A percentile compares a stretch with the other conserved stretches of the same genome.
Conservation (phyloP, 2,329 filamentous ascomycete species). For the Colletotrichum sp. region DNA sequence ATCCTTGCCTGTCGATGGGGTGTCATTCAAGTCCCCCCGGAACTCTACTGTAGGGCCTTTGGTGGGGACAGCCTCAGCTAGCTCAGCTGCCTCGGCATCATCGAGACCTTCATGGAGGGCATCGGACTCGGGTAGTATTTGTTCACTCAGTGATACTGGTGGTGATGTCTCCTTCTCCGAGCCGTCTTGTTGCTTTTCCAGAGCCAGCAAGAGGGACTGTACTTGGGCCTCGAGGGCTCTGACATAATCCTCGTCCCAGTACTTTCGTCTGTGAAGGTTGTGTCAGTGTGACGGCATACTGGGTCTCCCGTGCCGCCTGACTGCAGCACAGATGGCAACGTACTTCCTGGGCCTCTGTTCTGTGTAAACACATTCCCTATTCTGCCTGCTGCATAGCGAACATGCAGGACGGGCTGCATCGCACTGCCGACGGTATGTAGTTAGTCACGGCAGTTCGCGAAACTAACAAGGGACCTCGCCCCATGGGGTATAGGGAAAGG, state of each 20-base stretch:
- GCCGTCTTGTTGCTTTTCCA: slow-evolving; percentile 11
- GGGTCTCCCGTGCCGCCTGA: neutral
- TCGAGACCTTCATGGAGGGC: neutral
- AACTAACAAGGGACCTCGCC: neutral
- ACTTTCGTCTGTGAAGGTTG: slow-evolving; percentile 16
- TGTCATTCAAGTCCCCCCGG: neutral
- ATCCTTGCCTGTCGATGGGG: neutral
- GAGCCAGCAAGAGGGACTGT: slow-evolving; percentile 16
- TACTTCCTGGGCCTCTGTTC: slow-evolving; percentile 13
- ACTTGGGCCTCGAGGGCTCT: slow-evolving; percentile 23
- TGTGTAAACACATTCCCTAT: slow-evolving; percentile 18
- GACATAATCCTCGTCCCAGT: slow-evolving; percentile 25
- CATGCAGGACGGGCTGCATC: slow-evolving; percentile 22
- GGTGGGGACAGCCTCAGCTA: neutral
- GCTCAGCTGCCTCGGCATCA: neutral
- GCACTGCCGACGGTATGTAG: slow-evolving; percentile 7
- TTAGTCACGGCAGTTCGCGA: neutral
- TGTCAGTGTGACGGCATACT: neutral
- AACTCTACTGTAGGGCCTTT: neutral
- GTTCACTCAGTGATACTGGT: neutral
- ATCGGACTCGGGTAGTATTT: neutral
- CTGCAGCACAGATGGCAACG: neutral
- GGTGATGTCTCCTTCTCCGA: neutral
- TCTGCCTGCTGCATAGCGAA: slow-evolving; percentile 19
- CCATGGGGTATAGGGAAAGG: neutral